A percentile compares a stretch with the other conserved stretches of the same genome.
Evolutionary conservation across 192 early-diverging fungal genomes (phyloP).

Genomic region (Funneliformis mosseae): DNA sequence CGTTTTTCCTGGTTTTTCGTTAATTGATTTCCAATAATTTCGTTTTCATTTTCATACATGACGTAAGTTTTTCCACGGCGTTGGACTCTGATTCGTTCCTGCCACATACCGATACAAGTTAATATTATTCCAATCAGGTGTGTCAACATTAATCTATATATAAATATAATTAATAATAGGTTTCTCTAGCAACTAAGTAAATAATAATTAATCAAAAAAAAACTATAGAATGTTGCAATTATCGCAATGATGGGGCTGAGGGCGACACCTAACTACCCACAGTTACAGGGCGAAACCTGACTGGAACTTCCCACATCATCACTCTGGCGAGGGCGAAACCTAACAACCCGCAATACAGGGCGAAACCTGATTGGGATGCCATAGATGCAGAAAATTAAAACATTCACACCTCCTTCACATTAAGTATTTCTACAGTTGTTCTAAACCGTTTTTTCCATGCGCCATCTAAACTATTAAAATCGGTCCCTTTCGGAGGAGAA

Average conservation of each 20-base stretch:
- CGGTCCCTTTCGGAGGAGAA: too few relatives aligned
- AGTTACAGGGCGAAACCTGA: neutral
- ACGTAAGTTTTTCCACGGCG: neutral
- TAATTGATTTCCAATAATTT: conserved; percentile 28
- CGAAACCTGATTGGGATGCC: too few relatives aligned
- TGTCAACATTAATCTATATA: conserved; percentile 3
- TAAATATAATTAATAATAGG: conserved; percentile 4
- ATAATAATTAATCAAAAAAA: neutral
- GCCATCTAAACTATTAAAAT: too few relatives aligned
- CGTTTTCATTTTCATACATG: conserved; percentile 20
- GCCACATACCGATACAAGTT: neutral
- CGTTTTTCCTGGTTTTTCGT: conserved; percentile 9
- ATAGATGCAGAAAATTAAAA: too few relatives aligned
- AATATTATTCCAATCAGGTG: conserved; percentile 25
- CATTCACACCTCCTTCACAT: too few relatives aligned
- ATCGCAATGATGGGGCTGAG: conserved; percentile 14
- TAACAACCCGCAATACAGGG: too few relatives aligned
- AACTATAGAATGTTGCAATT: conserved; percentile 22
- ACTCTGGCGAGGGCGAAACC: too few relatives aligned
- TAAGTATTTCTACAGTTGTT: too few relatives aligned
- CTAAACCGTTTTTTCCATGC: too few relatives aligned
- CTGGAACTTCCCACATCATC: too few relatives aligned
- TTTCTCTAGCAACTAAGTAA: conserved; percentile 14
- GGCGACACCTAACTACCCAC: conserved; percentile 17
- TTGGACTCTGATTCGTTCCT: neutral